Percentiles rank a stretch among this genome's conserved stretches.
Evolutionary conservation across 352 stramenopile species (phyloP).

Genomic region (Pythium myriotylum): DNA sequence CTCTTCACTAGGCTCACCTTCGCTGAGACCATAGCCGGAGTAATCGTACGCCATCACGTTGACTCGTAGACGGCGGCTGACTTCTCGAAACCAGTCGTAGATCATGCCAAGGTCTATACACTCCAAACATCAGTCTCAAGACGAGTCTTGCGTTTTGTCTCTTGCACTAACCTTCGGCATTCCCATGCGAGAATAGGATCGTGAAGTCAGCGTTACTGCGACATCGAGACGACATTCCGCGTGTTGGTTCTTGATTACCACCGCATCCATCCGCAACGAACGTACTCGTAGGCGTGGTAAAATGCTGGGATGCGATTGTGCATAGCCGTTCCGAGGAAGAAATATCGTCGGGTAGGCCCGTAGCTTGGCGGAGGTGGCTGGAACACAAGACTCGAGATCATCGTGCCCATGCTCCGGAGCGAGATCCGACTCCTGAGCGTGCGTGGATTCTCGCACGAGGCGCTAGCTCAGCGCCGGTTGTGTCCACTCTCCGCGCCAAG

Average conservation of each 20-base stretch:
- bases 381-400: conserved; percentile 87
- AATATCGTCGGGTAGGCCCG: conserved; percentile 85
- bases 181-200: conserved; percentile 97
- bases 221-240: not conserved
- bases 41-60: conserved; percentile 96
- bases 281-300: conserved; percentile 91
- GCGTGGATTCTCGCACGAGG: not conserved
- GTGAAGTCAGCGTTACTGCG: conserved; percentile 92
- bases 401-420: conserved; percentile 65
- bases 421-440: conserved; percentile 3
- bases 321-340: conserved; percentile 92
- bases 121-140: not conserved
- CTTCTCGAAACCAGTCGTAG: conserved; percentile 96
- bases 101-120: conserved; percentile 95
- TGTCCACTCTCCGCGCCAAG: not conserved
- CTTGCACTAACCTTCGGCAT: conserved; percentile 87
- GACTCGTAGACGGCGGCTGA: conserved; percentile 77
- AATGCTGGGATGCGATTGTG: conserved; percentile 94
- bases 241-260: too few relatives aligned
- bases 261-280: not conserved
- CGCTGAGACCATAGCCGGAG: conserved; percentile 96
- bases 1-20: conserved; percentile 92
- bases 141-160: not conserved
- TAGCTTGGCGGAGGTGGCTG: conserved; percentile 85
- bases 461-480: not conserved